These are phyloP conservation scores for Panellus pusillus DNA, from an alignment of 768 basidiomycete species.

Conservation along the genomic window DNA sequence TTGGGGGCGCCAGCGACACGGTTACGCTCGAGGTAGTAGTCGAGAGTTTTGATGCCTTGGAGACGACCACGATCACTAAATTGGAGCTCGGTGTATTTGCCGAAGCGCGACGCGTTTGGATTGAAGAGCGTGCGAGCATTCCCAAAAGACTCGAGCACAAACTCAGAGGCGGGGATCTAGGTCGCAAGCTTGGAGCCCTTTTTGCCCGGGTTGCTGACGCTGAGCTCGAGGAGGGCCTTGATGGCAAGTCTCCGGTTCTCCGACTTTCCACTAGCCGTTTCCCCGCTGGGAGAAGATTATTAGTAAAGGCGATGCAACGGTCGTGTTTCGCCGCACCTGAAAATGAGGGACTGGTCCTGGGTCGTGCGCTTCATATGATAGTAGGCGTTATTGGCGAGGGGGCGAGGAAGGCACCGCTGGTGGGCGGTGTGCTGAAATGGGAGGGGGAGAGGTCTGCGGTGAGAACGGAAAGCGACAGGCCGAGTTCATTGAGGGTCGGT, in stretches of 20 bases:
- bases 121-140: slow-evolving; percentile 91
- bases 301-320: not conserved
- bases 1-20: too few species aligned
- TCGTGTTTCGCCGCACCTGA: slow-evolving; percentile 57
- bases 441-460: slow-evolving; percentile 71
- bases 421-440: slow-evolving; percentile 75
- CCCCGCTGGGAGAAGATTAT: slow-evolving; percentile 57
- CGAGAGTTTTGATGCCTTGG: too few species aligned
- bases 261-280: slow-evolving; percentile 92
- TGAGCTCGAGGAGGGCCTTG: slow-evolving; percentile 89
- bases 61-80: too few species aligned
- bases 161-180: slow-evolving; percentile 92
- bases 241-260: slow-evolving; percentile 89
- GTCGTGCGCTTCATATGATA: slow-evolving; percentile 94
- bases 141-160: slow-evolving; percentile 93
- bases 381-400: slow-evolving; percentile 87
- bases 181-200: slow-evolving; percentile 86
- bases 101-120: slow-evolving; percentile 86
- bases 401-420: slow-evolving; percentile 72
- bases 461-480: slow-evolving; percentile 66
- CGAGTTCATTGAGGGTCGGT: slow-evolving; percentile 73
- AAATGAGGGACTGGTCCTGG: slow-evolving; percentile 88
- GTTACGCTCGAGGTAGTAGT: too few species aligned
- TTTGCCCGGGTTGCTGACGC: slow-evolving; percentile 86
- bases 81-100: too few species aligned